phyloP scores from a whole-genome alignment of 805 yeast species.

The Ogataea zsoltii region DNA sequence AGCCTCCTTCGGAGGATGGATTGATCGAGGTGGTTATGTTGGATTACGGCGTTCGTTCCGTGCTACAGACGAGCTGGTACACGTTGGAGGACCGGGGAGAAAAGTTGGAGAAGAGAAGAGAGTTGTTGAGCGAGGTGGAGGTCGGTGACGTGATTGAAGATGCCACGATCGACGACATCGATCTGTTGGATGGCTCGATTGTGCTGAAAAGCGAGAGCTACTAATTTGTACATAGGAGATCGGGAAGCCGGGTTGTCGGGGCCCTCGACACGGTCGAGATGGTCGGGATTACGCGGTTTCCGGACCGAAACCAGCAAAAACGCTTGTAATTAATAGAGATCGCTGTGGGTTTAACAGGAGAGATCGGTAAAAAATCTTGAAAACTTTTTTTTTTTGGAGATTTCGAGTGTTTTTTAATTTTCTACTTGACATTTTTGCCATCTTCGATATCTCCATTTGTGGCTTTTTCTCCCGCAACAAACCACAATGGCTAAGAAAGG shows the following conservation, averaged over 20 bases:
- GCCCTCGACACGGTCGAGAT: too few species aligned
- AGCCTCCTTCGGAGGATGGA: conserved; percentile 43
- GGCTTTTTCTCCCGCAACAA: not conserved
- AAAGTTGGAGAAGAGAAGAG: conserved; percentile 20
- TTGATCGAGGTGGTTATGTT: conserved; percentile 29
- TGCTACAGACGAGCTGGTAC: conserved; percentile 31
- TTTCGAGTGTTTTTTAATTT: too few species aligned
- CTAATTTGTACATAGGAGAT: not conserved
- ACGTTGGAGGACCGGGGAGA: conserved; percentile 22
- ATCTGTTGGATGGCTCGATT: conserved; percentile 44
- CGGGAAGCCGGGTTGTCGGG: too few species aligned
- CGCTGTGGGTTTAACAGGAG: not conserved
- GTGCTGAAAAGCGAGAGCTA: conserved; percentile 31
- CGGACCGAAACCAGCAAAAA: too few species aligned
- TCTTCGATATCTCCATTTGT: conserved; percentile 14
- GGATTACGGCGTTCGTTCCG: conserved; percentile 34
- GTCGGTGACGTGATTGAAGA: conserved; percentile 46
- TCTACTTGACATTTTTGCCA: not conserved
- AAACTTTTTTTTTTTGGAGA: too few species aligned
- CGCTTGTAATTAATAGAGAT: not conserved
- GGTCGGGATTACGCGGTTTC: too few species aligned
- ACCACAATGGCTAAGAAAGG: conserved; percentile 31
- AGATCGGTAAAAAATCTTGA: not conserved
- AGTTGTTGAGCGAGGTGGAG: conserved; percentile 31
- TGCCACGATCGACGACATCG: conserved; percentile 42